phyloP scores from a whole-genome alignment of 78 protist species.

The Cavenderia fasciculata region DNA sequence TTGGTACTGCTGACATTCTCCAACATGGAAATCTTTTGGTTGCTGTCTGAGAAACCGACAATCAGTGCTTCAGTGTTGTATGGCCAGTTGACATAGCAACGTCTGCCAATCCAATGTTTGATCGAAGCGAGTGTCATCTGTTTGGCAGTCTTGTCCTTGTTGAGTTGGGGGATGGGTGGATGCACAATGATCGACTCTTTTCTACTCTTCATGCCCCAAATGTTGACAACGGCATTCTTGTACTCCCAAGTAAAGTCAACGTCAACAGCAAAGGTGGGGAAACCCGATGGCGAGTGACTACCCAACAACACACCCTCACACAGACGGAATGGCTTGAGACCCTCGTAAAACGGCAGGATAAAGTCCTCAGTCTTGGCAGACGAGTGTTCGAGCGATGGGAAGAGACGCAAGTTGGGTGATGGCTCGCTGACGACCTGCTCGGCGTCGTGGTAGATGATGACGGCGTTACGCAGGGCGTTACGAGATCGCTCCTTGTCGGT shows the following conservation, averaged over 20 bases:
- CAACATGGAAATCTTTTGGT: constrained; percentile 8
- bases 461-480: constrained; percentile 24
- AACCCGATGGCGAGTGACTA: constrained; percentile 53
- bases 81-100: constrained; percentile 68
- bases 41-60: constrained; percentile 27
- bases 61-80: constrained; percentile 63
- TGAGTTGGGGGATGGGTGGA: neutral
- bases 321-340: constrained; percentile 35
- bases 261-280: constrained; percentile 65
- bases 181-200: constrained; percentile 44
- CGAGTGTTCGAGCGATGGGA: neutral
- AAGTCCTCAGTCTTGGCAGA: constrained; percentile 40
- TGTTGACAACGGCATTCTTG: constrained; percentile 12
- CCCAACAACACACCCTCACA: constrained; percentile 55
- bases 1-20: no score
- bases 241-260: constrained; percentile 9
- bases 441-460: constrained; percentile 52
- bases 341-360: constrained; percentile 1
- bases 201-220: constrained; percentile 60
- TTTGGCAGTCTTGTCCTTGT: no score
- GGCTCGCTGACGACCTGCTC: neutral
- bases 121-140: neutral
- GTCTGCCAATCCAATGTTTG: constrained; percentile 21
- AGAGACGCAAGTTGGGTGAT: constrained; percentile 8
- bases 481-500: constrained; percentile 15